A percentile compares a stretch with the other conserved stretches of the same genome.
Conservation (phyloP, 768 basidiomycete species). For the Tubosaeta sp. region DNA sequence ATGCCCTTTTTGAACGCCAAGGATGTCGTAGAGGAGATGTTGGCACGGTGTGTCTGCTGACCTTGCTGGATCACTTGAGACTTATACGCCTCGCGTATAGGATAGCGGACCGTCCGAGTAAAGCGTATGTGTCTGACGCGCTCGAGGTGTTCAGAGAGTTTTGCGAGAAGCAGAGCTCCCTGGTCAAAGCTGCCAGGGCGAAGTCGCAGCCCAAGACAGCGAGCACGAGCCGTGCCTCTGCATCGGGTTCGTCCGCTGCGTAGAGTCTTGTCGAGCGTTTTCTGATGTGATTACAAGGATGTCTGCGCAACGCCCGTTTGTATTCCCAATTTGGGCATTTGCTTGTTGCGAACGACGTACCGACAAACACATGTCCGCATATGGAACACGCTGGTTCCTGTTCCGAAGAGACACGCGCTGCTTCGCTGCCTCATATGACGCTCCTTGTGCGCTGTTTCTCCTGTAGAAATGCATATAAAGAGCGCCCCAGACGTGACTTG, state of each 20-base stretch:
- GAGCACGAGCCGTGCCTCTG: not conserved
- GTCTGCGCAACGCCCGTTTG: conserved; percentile 15
- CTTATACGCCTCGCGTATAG: conserved; percentile 28
- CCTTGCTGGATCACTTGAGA: not conserved
- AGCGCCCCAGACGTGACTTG: not conserved
- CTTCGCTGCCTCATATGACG: conserved; percentile 15
- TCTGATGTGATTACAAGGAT: not conserved
- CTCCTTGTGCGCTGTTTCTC: conserved; percentile 6
- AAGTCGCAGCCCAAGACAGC: conserved; percentile 7
- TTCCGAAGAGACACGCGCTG: not conserved
- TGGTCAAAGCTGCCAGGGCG: conserved; percentile 30
- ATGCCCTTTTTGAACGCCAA: conserved; percentile 55
- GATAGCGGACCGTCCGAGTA: conserved; percentile 51
- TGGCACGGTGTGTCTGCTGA: conserved; percentile 37
- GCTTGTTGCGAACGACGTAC: conserved; percentile 12
- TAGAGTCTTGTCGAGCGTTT: not conserved
- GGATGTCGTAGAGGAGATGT: conserved; percentile 58
- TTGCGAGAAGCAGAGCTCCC: conserved; percentile 41
- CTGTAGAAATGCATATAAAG: conserved; percentile 8
- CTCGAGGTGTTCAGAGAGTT: conserved; percentile 46
- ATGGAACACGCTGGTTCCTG: not conserved
- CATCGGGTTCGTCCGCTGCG: not conserved
- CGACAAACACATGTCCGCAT: conserved; percentile 7
- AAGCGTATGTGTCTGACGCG: conserved; percentile 47
- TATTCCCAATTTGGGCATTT: conserved; percentile 29